Conservation (phyloP, 345 rosid species). For the Populus davidiana region DNA sequence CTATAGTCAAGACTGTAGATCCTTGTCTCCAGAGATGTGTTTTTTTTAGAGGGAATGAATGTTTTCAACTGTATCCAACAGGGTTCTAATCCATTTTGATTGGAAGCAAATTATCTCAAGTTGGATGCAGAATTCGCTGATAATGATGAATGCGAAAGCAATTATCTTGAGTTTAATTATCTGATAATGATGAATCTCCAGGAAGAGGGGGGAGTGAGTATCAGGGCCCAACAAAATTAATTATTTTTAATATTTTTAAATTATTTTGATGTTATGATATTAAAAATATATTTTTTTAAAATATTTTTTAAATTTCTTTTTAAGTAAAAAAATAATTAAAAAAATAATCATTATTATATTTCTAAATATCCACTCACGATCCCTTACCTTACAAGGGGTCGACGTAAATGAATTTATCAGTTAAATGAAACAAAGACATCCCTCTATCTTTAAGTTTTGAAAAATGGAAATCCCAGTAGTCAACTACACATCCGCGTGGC, state of each 20-base stretch:
- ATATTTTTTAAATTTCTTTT: no score
- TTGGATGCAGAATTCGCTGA: not conserved
- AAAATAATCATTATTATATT: no score
- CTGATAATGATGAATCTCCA: no score
- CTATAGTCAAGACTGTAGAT: not conserved
- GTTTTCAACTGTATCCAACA: not conserved
- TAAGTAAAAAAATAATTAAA: no score
- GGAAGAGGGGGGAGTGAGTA: not conserved
- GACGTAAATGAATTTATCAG: not conserved
- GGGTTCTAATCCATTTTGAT: not conserved
- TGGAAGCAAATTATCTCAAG: not conserved
- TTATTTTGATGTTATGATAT: no score
- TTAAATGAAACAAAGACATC: not conserved
- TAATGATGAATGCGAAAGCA: not conserved
- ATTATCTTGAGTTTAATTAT: no score
- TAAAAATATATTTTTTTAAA: no score
- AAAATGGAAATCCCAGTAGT: not conserved
- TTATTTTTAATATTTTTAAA: no score
- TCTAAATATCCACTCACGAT: no score
- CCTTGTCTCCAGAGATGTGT: not conserved
- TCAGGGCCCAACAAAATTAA: no score
- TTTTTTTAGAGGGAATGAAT: not conserved
- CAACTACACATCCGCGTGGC: not conserved
- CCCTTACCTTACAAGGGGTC: not conserved
- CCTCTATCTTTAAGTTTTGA: not conserved